Evolutionary conservation across 495 filamentous ascomycete species (phyloP).

Genomic region (Podospora australis): DNA sequence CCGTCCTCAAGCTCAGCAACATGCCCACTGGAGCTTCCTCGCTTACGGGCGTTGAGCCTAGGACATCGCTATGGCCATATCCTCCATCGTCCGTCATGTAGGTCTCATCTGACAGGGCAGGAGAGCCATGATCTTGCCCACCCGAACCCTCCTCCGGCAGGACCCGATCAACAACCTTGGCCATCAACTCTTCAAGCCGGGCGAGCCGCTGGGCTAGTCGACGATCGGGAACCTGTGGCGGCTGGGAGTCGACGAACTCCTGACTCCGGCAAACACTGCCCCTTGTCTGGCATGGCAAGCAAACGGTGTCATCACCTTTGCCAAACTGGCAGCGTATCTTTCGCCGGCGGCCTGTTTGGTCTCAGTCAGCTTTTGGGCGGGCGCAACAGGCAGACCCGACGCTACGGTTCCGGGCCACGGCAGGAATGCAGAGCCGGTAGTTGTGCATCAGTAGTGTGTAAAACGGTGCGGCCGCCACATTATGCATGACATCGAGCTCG

Average conservation of each 20-base stretch:
- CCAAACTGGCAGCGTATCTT: slow-evolving; percentile 42
- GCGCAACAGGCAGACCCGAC: slow-evolving; percentile 1
- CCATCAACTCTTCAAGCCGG: slow-evolving; percentile 41
- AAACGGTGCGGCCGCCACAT: not conserved
- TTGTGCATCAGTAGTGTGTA: no score
- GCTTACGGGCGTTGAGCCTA: slow-evolving; percentile 2
- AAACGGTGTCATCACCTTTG: slow-evolving; percentile 31
- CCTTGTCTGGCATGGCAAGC: slow-evolving; percentile 40
- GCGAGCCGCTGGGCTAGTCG: slow-evolving; percentile 39
- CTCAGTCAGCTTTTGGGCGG: not conserved
- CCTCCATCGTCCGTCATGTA: slow-evolving; percentile 1
- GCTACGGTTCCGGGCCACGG: not conserved
- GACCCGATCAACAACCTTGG: slow-evolving; percentile 38
- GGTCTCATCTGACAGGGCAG: slow-evolving; percentile 12
- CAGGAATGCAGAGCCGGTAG: no score
- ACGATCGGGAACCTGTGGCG: slow-evolving; percentile 27
- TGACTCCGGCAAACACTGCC: slow-evolving; percentile 45
- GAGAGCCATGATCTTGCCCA: not conserved
- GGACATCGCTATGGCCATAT: slow-evolving; percentile 2
- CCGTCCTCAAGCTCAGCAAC: not conserved
- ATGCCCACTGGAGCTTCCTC: not conserved
- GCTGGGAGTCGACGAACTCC: slow-evolving; percentile 39
- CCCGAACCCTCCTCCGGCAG: slow-evolving; percentile 16
- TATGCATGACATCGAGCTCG: not conserved
- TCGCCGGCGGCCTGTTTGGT: slow-evolving; percentile 34